These are phyloP conservation scores for Pichia sp. DNA, from an alignment of 1,139 yeast genomes.

Conservation along the genomic window DNA sequence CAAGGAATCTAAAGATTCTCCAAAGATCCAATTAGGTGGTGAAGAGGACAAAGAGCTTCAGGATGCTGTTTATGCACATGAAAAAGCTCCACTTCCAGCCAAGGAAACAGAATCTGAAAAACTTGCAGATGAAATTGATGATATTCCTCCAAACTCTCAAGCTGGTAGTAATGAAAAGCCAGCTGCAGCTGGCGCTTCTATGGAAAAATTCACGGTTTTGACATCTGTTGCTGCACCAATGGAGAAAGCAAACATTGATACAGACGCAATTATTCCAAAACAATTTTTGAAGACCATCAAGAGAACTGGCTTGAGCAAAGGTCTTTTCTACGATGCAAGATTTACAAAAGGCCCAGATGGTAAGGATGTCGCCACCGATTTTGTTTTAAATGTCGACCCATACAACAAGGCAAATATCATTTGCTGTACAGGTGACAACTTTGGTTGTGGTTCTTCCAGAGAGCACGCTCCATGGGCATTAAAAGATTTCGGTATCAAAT, in stretches of 20 bases:
- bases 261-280: slow-evolving; percentile 97
- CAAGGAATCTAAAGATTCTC: slow-evolving; percentile 50
- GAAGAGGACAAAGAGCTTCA: slow-evolving; percentile 55
- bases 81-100: slow-evolving; percentile 41
- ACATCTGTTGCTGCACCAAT: slow-evolving; percentile 91
- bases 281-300: slow-evolving; percentile 96
- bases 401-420: slow-evolving; percentile 75
- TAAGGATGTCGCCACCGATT: slow-evolving; percentile 77
- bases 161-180: slow-evolving; percentile 13
- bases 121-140: slow-evolving; percentile 48
- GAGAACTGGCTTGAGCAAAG: slow-evolving; percentile 86
- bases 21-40: slow-evolving; percentile 54
- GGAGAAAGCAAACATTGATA: slow-evolving; percentile 91
- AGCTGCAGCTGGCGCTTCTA: slow-evolving; percentile 37
- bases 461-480: slow-evolving; percentile 99
- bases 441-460: slow-evolving; percentile 98
- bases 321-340: slow-evolving; percentile 87
- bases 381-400: slow-evolving; percentile 80
- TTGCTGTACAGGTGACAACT: slow-evolving; percentile 92
- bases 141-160: slow-evolving; percentile 49
- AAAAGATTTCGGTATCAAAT: slow-evolving; percentile 92
- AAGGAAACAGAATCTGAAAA: slow-evolving; percentile 36
- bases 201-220: slow-evolving; percentile 73
- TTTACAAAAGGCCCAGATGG: slow-evolving; percentile 67
- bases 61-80: slow-evolving; percentile 66